Evolutionary conservation across 2,329 filamentous ascomycete genomes (phyloP), one percentile per base, ranked within the genome.

Genomic region (Cladosporium sp.): DNA sequence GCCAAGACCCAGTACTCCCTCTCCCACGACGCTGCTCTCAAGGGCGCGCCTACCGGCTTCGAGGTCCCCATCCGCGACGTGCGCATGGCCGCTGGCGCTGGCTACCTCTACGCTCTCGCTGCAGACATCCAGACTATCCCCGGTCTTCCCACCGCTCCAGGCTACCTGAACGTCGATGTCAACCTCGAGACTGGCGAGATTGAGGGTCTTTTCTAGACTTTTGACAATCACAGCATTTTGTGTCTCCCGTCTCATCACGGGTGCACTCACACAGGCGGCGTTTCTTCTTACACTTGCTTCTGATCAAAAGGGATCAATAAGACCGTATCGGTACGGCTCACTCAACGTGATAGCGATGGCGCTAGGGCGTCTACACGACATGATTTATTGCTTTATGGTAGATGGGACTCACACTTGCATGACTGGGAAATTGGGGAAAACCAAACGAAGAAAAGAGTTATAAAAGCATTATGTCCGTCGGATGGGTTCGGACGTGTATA

Each of bases 81-180:
- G 37, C 82, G 92, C 61, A 86, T 99, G 81, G 94, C 94, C 25
- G 92, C 92, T 59, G 94, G 94, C 70, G 94, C 91, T 61, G 94
- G 94, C 62, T 96, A 96, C 73, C 77, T 96, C 82, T 97, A 96
- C 67, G 94, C 94, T 6, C 82, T 97, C 61, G 94, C 94, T 55
- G 94, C 94, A 13, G 94, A 99, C 70, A 97, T 99, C 64, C 94
- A 97, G 80, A 99, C 94, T 1, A 99, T 99, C 63, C 94, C 94
- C 13, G 94, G 94, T 61, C 79, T 99, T 63, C 93, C 93, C 9
- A 97, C 94, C 8, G 93, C 93, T 19, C 94, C 93, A 8, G 94
- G 94, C 10, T 97, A 97, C 71, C 79, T 97, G 61, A 97, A 97
- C 68, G 92, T 97, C 45, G 93, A 97, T 65, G 81, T 87, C 42